Evolutionary conservation across 495 filamentous ascomycete genomes (phyloP), one percentile per base, ranked within the genome.

Genomic region (Lasiosphaeris hirsuta): DNA sequence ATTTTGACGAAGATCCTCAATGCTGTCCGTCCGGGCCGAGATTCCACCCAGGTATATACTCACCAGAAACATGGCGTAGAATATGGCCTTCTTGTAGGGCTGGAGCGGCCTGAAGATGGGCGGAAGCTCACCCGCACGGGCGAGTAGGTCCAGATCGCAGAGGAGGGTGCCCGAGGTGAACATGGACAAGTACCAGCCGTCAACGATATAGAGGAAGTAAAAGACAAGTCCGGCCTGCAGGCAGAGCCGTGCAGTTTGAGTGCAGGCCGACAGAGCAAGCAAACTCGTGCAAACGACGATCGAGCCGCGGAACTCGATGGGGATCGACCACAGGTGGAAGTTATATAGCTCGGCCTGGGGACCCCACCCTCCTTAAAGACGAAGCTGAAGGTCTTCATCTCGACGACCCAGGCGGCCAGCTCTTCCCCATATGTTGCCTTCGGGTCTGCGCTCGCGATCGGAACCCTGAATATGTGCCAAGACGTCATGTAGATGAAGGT

Each of bases 301-400:
- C 57, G 74, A 76, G 9, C 74, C 74, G 43, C 62, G 67, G 49
- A 75, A 72, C 58, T 76, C 74, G 41, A 72, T 43, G 11, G 73
- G 72, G 46, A 76, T 75, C 14, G 71, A 74, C 74, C 72, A 76
- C 11, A 74, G 64, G 54, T 76, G 74, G 52, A 65, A 66, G 59
- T 75, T 73, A 65, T 73, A 65, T 70, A 72, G 45, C 59, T 67
- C 30, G 72, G 41, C 66, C 63, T 71, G 42, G 65, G 65, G 7
- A 73, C 73, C 11, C 71, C 75, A 38, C 61, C 60, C 39, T n/a
- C 52, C 52, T 77, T 69, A 61, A 79, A 84, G 37, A 83, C 54
- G 67, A 82, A 85, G 67, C 69, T 82, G 68, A 82, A 84, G 63
- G 81, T 80, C 66, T 84, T 85, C 65, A 84, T 68, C 59, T 85